Percentiles rank a stretch among this genome's conserved stretches.
Evolutionary conservation across 1,284 basidiomycete genomes (phyloP).

Genomic region (Schizopora paradoxa): DNA sequence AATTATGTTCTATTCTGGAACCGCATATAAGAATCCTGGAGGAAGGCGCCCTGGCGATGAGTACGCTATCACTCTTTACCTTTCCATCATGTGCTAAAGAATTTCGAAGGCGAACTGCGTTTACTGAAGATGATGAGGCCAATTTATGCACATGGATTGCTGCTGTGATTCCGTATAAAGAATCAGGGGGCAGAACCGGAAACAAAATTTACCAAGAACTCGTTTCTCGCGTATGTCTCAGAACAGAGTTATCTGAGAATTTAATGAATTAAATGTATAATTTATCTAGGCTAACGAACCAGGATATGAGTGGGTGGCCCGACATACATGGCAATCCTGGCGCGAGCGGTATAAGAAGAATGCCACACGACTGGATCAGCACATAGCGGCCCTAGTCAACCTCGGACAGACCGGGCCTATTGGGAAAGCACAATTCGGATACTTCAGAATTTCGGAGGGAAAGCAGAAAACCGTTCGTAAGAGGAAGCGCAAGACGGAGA

Average conservation of each 20-base stretch:
- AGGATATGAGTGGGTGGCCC: constrained; percentile 68
- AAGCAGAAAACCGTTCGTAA: background rate
- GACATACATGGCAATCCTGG: constrained; percentile 87
- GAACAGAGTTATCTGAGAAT: background rate
- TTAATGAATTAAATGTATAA: too few species aligned
- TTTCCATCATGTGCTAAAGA: constrained; percentile 2
- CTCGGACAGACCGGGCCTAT: constrained; percentile 47
- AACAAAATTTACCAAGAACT: constrained; percentile 71
- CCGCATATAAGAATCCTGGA: constrained; percentile 76
- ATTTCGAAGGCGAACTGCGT: constrained; percentile 58
- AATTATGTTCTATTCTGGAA: constrained; percentile 55
- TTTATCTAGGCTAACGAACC: constrained; percentile 48
- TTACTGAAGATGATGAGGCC: constrained; percentile 67
- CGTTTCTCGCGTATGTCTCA: constrained; percentile 45
- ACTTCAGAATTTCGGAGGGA: constrained; percentile 34
- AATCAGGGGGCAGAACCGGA: constrained; percentile 70
- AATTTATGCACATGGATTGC: constrained; percentile 73
- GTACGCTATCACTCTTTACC: constrained; percentile 36
- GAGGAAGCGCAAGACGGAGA: constrained; percentile 2
- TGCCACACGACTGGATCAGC: constrained; percentile 50
- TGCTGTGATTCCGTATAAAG: constrained; percentile 71
- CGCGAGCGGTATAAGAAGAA: constrained; percentile 82
- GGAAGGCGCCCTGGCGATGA: constrained; percentile 75
- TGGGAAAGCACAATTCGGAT: constrained; percentile 69
- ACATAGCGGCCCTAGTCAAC: constrained; percentile 56